phyloP scores from a whole-genome alignment of 1,139 yeast genomes.

The Yarrowia galli region DNA sequence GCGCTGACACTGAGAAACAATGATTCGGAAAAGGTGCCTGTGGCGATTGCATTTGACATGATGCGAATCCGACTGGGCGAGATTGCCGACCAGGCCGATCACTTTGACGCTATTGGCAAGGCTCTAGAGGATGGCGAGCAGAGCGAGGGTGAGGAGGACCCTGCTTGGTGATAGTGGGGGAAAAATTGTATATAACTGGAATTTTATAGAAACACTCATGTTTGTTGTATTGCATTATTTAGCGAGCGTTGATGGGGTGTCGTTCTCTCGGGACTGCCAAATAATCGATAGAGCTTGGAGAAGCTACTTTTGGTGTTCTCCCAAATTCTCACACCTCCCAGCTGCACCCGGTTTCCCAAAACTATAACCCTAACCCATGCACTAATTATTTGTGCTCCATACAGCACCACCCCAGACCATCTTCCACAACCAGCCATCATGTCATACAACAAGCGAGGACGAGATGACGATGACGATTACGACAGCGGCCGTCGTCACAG shows the following conservation, averaged over 20 bases:
- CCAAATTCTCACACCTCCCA: too few relatives aligned
- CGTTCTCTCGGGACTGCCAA: too few relatives aligned
- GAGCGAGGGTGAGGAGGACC: neutral
- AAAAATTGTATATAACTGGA: neutral
- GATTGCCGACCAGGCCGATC: slow-evolving; percentile 50
- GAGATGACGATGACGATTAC: slow-evolving; percentile 31
- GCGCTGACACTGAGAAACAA: slow-evolving; percentile 38
- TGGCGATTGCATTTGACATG: slow-evolving; percentile 67
- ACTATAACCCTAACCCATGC: too few relatives aligned
- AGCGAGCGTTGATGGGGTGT: too few relatives aligned
- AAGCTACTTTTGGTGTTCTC: too few relatives aligned
- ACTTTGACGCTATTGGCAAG: slow-evolving; percentile 47
- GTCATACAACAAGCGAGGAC: slow-evolving; percentile 33
- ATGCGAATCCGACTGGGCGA: slow-evolving; percentile 59
- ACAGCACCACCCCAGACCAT: neutral
- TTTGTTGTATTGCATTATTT: too few relatives aligned
- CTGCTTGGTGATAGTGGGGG: neutral
- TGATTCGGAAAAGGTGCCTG: slow-evolving; percentile 42
- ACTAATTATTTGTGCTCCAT: neutral
- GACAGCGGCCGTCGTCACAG: slow-evolving; percentile 1
- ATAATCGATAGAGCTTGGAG: too few relatives aligned
- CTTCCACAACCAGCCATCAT: neutral
- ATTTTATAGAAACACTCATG: neutral
- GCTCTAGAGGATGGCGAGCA: slow-evolving; percentile 13
- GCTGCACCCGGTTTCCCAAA: too few relatives aligned